Conservation (phyloP, 805 yeast genomes). For the Schwanniomyces yamadae region DNA sequence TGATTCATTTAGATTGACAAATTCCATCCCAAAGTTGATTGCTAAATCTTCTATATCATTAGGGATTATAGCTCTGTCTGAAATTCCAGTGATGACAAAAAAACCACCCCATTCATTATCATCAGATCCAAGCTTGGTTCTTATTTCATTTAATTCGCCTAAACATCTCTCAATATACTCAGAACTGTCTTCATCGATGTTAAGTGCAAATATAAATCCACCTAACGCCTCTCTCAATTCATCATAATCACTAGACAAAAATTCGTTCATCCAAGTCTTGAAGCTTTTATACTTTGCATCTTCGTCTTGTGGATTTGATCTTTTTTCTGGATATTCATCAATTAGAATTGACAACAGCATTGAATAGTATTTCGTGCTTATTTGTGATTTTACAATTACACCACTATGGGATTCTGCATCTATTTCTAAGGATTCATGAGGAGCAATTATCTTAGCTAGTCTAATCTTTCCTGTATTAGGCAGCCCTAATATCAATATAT, state of each 20-base stretch:
- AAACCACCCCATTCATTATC: conserved; percentile 24
- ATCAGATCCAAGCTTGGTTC: conserved; percentile 13
- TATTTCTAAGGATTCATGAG: conserved; percentile 24
- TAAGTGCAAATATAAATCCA: conserved; percentile 45
- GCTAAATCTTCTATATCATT: conserved; percentile 40
- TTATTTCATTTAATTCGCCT: conserved; percentile 12
- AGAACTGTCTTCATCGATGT: conserved; percentile 18
- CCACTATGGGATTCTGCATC: conserved; percentile 35
- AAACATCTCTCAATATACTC: conserved; percentile 22
- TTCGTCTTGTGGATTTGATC: conserved; percentile 10
- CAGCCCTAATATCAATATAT: conserved; percentile 46
- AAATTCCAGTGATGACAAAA: conserved; percentile 33
- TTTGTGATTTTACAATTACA: conserved; percentile 22
- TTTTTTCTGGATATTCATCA: conserved; percentile 35
- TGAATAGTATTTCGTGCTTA: conserved; percentile 34
- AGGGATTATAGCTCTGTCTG: conserved; percentile 7
- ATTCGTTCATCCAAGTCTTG: conserved; percentile 40
- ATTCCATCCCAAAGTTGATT: conserved; percentile 43
- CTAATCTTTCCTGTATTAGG: conserved; percentile 42
- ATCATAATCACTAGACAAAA: conserved; percentile 30
- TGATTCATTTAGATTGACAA: conserved; percentile 28
- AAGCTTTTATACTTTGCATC: conserved; percentile 16
- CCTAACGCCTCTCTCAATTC: conserved; percentile 48
- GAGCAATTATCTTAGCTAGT: conserved; percentile 24
- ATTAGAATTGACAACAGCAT: conserved; percentile 29